phyloP scores from a whole-genome alignment of 164 flowering plant genomes.

The Euptelea pleiosperma region DNA sequence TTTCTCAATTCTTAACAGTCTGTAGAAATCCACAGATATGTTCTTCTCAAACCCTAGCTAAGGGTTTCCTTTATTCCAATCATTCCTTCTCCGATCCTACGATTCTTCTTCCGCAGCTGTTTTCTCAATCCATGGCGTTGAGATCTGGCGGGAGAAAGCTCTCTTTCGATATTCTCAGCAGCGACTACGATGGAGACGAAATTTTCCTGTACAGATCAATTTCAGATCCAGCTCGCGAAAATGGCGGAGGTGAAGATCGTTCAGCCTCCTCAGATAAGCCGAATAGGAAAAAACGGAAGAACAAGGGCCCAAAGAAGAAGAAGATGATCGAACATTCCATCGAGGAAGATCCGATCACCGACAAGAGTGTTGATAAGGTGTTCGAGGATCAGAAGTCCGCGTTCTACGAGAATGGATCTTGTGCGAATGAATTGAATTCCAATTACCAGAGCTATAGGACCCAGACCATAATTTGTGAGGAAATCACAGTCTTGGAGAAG shows the following conservation, averaged over 20 bases:
- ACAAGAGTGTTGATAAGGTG: constrained; percentile 11
- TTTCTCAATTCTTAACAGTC: too few species aligned
- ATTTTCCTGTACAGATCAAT: constrained; percentile 20
- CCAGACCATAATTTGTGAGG: constrained; percentile 19
- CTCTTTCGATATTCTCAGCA: constrained; percentile 56
- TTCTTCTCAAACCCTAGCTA: too few species aligned
- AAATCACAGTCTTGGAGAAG: constrained; percentile 22
- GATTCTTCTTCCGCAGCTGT: too few species aligned
- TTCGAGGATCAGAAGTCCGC: constrained; percentile 8
- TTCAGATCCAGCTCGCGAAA: constrained; percentile 30
- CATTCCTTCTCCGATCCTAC: too few species aligned
- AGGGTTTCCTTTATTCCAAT: too few species aligned
- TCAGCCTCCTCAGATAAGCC: neutral
- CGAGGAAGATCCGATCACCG: constrained; percentile 25
- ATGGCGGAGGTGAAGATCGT: neutral
- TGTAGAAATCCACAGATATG: too few species aligned
- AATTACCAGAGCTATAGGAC: constrained; percentile 13
- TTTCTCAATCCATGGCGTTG: constrained; percentile 31
- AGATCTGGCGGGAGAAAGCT: constrained; percentile 46
- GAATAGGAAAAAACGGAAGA: constrained; percentile 34
- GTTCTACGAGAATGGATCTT: constrained; percentile 1
- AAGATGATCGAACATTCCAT: constrained; percentile 19
- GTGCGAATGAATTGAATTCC: constrained; percentile 10
- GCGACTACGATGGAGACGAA: constrained; percentile 16
- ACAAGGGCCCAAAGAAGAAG: constrained; percentile 30